These are phyloP conservation scores for Monosporascus sp. DNA, from an alignment of 2,329 filamentous ascomycete species.

Conservation along the genomic window DNA sequence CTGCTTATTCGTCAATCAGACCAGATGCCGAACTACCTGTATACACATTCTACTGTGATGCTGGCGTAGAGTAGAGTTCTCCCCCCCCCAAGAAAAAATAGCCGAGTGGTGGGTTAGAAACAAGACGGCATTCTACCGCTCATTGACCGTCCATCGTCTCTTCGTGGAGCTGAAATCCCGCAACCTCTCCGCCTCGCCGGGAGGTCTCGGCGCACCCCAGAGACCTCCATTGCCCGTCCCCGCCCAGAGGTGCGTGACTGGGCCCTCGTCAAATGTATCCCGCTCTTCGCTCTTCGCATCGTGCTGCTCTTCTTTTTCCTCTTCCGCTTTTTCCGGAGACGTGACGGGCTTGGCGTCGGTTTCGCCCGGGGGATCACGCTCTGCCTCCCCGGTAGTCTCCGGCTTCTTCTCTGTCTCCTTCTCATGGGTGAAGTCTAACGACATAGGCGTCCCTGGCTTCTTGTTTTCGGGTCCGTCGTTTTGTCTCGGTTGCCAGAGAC, in stretches of 20 bases:
- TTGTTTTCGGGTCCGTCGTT: slow-evolving; percentile 19
- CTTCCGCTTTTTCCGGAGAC: too few species aligned
- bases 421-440: slow-evolving; percentile 47
- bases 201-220: slow-evolving; percentile 23
- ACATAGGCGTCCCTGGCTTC: slow-evolving; percentile 29
- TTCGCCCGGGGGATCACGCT: background rate
- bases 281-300: slow-evolving; percentile 16
- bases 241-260: slow-evolving; percentile 16
- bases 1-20: too few species aligned
- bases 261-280: slow-evolving; percentile 19
- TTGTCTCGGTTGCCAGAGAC: slow-evolving; percentile 41
- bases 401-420: slow-evolving; percentile 10
- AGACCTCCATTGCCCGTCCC: slow-evolving; percentile 20
- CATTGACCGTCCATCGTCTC: slow-evolving; percentile 26
- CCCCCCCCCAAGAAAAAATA: too few species aligned
- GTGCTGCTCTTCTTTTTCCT: too few species aligned
- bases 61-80: too few species aligned
- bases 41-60: too few species aligned
- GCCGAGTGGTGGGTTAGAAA: too few species aligned
- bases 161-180: slow-evolving; percentile 22
- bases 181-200: slow-evolving; percentile 22
- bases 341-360: background rate
- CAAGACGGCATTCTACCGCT: slow-evolving; percentile 9
- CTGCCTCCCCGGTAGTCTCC: background rate
- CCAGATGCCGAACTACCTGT: too few species aligned